Evolutionary conservation across 352 stramenopile genomes (phyloP).

Genomic region (Peronospora farinosa): DNA sequence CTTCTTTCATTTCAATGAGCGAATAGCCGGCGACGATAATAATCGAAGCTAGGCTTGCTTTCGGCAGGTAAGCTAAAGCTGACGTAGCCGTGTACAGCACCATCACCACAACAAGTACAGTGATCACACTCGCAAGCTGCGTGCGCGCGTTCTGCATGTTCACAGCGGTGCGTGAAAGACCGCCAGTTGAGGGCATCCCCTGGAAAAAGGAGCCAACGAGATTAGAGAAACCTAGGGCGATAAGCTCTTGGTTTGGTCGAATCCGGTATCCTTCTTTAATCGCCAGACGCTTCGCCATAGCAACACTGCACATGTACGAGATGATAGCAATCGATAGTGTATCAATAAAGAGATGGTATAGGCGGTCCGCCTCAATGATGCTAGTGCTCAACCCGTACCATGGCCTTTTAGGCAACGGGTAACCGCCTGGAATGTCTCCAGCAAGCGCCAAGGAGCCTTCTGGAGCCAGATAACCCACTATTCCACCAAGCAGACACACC

Average conservation of each 20-base stretch:
- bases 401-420: slow-evolving; percentile 44
- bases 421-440: slow-evolving; percentile 66
- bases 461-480: slow-evolving; percentile 50
- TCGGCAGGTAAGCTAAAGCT: slow-evolving; percentile 86
- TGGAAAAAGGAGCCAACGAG: slow-evolving; percentile 84
- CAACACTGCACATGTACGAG: slow-evolving; percentile 90
- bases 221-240: slow-evolving; percentile 89
- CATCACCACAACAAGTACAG: slow-evolving; percentile 83
- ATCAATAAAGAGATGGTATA: slow-evolving; percentile 61
- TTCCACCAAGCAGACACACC: slow-evolving; percentile 74
- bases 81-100: slow-evolving; percentile 84
- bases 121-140: slow-evolving; percentile 85
- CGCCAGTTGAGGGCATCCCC: slow-evolving; percentile 85
- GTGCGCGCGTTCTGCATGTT: slow-evolving; percentile 87
- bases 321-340: slow-evolving; percentile 81
- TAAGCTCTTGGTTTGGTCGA: slow-evolving; percentile 82
- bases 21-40: slow-evolving; percentile 86
- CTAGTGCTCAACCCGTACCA: slow-evolving; percentile 38
- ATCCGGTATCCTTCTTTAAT: slow-evolving; percentile 79
- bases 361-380: slow-evolving; percentile 42
- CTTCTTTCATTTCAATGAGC: slow-evolving; percentile 85
- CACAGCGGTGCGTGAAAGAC: slow-evolving; percentile 88
- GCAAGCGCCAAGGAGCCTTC: slow-evolving; percentile 68
- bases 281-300: slow-evolving; percentile 83
- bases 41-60: slow-evolving; percentile 79